Percentiles rank a stretch among this genome's conserved stretches.
These are phyloP conservation scores for Salvia rosmarinus DNA, from an alignment of 257 asterid species.

Conservation along the genomic window DNA sequence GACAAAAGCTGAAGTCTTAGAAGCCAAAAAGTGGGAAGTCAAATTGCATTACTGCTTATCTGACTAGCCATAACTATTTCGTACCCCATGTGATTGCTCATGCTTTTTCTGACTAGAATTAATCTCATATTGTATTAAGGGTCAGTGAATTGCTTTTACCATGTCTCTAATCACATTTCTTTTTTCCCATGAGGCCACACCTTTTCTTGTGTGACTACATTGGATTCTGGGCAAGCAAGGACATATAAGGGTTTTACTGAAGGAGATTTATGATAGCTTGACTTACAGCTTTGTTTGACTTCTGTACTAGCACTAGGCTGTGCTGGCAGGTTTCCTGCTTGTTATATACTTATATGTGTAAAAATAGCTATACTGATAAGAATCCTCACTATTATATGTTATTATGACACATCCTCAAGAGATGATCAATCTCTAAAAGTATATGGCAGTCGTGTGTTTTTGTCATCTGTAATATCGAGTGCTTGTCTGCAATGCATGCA, in stretches of 20 bases:
- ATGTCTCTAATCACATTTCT: neutral
- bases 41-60: too few relatives aligned
- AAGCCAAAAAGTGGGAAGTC: too few relatives aligned
- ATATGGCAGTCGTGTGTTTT: neutral
- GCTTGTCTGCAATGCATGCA: too few relatives aligned
- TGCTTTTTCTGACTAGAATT: too few relatives aligned
- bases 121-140: neutral
- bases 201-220: neutral
- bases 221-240: neutral
- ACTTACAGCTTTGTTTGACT: conserved; percentile 11
- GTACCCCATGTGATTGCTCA: too few relatives aligned
- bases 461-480: conserved; percentile 14
- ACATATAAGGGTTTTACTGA: neutral
- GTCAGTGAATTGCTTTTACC: neutral
- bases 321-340: conserved; percentile 22
- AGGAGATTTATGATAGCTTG: conserved; percentile 12
- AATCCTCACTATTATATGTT: neutral
- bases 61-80: too few relatives aligned
- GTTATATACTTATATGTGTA: neutral
- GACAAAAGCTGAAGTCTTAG: neutral
- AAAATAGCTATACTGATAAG: neutral
- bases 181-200: neutral
- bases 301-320: conserved; percentile 9
- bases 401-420: neutral
- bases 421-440: conserved; percentile 16